Base-by-base conservation (phyloP, 108 stramenopile genomes). In the Aurantiochytrium sp. region DNA sequence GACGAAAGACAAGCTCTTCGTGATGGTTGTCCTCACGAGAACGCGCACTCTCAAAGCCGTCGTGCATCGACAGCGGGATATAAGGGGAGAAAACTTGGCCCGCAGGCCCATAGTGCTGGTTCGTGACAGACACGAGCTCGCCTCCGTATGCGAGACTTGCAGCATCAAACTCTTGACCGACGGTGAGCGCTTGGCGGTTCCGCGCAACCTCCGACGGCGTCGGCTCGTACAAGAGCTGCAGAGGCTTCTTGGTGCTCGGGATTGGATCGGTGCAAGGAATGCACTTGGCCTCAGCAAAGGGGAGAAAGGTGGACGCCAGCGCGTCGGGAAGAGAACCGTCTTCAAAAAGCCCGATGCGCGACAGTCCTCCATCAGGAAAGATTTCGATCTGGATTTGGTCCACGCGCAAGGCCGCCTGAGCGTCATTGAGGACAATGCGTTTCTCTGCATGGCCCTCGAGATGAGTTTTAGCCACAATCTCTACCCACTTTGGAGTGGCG, bases 21-120 rank as follows among this genome's bases (percentile, higher is more conserved):
- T 83, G 76, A 23, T 83, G 76, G 76, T 83, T 83, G 49, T 21
- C 49, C 0, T 47, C 76, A 18, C 76, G 45, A 6, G 49, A 53
- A 6, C 76, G 76, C 25, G 76, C 76, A 12, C 49, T 25, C 51
- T 83, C 76, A 35, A 83, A 83, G 12, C 76, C 76, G 49, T 83
- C 76, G 28, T 83, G 76, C 76, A 83, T 83, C 3, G 49, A 53
- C 76, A 83, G 23, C 1, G 76, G 76, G 10, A 83, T 35, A 23
- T 53, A 83, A 12, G 76, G 76, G 28, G 76, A 83, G 4, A 83
- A 53, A 6, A 83, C 76, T 23, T 83, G 76, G 51, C 49, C 76
- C 19, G 76, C 76, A 16, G 76, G 76, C n/a, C 76, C 76, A 23
- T 83, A 83, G 51, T 83, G 76, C 76, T 83, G 76, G 76, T 83